Conservation (phyloP, 2,329 filamentous ascomycete species). For the Aspergillus fumigatiaffinis region DNA sequence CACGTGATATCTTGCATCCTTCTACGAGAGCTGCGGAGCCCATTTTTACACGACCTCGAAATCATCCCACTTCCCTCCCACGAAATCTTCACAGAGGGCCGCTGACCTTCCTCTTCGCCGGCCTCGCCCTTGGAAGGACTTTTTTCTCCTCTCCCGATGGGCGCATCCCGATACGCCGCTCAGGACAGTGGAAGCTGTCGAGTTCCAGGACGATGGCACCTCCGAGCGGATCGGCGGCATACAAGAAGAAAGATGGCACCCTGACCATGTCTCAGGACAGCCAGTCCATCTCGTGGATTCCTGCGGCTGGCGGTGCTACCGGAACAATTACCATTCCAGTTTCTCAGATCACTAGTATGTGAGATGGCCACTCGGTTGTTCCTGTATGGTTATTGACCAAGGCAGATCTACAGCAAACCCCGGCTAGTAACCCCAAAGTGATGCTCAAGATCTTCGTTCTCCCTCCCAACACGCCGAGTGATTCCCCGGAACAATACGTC, state of each 20-base stretch:
- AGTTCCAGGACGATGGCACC: conserved; percentile 38
- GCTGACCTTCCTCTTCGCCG: conserved; percentile 16
- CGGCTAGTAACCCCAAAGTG: conserved; percentile 79
- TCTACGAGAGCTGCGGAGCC: not conserved
- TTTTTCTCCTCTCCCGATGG: conserved; percentile 29
- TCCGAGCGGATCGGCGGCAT: conserved; percentile 65
- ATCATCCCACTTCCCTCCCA: conserved; percentile 8
- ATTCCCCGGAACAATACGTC: conserved; percentile 63
- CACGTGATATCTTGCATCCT: not conserved
- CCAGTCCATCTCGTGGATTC: conserved; percentile 76
- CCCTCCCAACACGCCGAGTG: conserved; percentile 40
- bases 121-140: conserved; percentile 15
- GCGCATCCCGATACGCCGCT: conserved; percentile 29
- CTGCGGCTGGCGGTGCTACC: conserved; percentile 58
- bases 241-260: conserved; percentile 94
- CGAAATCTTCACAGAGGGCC: conserved; percentile 12
- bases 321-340: conserved; percentile 67
- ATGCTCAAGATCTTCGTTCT: conserved; percentile 91
- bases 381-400: not conserved
- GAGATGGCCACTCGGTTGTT: conserved; percentile 2
- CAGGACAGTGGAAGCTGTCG: conserved; percentile 38
- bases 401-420: conserved; percentile 88
- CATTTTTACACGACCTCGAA: not conserved
- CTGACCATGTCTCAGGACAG: conserved; percentile 71
- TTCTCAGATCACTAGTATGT: conserved; percentile 75